Evolutionary conservation across 768 basidiomycete genomes (phyloP).

Genomic region (Steccherinum ochraceum): DNA sequence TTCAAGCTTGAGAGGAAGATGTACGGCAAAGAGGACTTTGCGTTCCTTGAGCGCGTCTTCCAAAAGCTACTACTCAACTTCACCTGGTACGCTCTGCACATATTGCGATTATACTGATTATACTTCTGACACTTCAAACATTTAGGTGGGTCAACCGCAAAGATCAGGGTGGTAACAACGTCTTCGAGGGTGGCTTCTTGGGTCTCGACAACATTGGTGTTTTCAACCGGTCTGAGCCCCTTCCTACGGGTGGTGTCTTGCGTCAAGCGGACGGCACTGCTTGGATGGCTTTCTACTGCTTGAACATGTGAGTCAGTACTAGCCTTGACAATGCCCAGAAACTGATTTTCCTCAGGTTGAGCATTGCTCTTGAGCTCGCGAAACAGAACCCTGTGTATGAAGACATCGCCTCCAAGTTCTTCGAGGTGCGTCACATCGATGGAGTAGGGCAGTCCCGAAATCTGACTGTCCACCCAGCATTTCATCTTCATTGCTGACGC

Average conservation of each 20-base stretch:
- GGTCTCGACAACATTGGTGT: slow-evolving; percentile 97
- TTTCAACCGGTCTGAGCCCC: slow-evolving; percentile 95
- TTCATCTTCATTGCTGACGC: slow-evolving; percentile 99
- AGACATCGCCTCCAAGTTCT: slow-evolving; percentile 98
- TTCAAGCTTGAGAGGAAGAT: slow-evolving; percentile 99
- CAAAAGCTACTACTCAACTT: slow-evolving; percentile 96
- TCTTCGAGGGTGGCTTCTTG: slow-evolving; percentile 98
- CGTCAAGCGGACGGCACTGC: slow-evolving; percentile 98
- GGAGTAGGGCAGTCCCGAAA: too few relatives aligned
- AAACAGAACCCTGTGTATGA: slow-evolving; percentile 98
- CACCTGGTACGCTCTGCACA: slow-evolving; percentile 66
- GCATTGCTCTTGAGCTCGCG: slow-evolving; percentile 94
- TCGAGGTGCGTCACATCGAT: slow-evolving; percentile 51
- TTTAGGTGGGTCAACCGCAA: slow-evolving; percentile 97
- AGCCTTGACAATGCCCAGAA: background rate
- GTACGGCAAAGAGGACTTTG: slow-evolving; percentile 81
- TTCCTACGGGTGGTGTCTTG: slow-evolving; percentile 89
- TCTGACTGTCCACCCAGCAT: slow-evolving; percentile 46
- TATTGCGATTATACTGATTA: background rate
- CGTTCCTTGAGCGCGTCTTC: slow-evolving; percentile 96
- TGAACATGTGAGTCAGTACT: slow-evolving; percentile 71
- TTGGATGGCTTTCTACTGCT: slow-evolving; percentile 99
- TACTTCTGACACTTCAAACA: background rate
- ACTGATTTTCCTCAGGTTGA: slow-evolving; percentile 52
- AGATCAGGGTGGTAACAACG: slow-evolving; percentile 89